These are phyloP conservation scores for Kernera saxatilis DNA, from an alignment of 345 rosid genomes.

Conservation along the genomic window DNA sequence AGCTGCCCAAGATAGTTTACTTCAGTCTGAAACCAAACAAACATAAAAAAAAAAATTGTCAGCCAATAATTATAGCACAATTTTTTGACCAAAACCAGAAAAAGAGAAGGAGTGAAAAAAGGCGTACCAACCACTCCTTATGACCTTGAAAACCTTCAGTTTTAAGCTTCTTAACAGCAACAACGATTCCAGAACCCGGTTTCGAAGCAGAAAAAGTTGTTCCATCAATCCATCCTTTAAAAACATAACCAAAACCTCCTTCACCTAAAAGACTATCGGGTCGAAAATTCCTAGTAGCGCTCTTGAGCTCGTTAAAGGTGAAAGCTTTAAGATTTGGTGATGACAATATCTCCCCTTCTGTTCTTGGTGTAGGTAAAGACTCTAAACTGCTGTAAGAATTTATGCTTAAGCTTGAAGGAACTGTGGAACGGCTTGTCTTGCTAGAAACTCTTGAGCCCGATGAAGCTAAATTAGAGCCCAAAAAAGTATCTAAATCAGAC, in stretches of 20 bases:
- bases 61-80: neutral
- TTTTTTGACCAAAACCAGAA: neutral
- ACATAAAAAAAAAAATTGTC: neutral
- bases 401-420: slow-evolving; percentile 55
- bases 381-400: slow-evolving; percentile 57
- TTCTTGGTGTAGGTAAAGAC: slow-evolving; percentile 68
- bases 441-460: slow-evolving; percentile 60
- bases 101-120: neutral
- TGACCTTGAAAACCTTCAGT: slow-evolving; percentile 98
- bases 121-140: slow-evolving; percentile 94
- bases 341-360: slow-evolving; percentile 86
- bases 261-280: slow-evolving; percentile 90
- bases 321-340: slow-evolving; percentile 90
- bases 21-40: slow-evolving; percentile 69
- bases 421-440: slow-evolving; percentile 67
- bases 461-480: slow-evolving; percentile 20
- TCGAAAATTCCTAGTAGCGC: slow-evolving; percentile 86
- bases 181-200: slow-evolving; percentile 91
- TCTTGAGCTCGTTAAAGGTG: slow-evolving; percentile 68
- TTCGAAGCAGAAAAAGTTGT: slow-evolving; percentile 55
- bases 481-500: neutral
- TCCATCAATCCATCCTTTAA: slow-evolving; percentile 95
- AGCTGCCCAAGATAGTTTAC: slow-evolving; percentile 95
- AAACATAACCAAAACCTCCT: slow-evolving; percentile 95
- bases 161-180: slow-evolving; percentile 93